These are phyloP conservation scores for Aegle marmelos DNA, from an alignment of 345 rosid genomes.

Conservation along the genomic window DNA sequence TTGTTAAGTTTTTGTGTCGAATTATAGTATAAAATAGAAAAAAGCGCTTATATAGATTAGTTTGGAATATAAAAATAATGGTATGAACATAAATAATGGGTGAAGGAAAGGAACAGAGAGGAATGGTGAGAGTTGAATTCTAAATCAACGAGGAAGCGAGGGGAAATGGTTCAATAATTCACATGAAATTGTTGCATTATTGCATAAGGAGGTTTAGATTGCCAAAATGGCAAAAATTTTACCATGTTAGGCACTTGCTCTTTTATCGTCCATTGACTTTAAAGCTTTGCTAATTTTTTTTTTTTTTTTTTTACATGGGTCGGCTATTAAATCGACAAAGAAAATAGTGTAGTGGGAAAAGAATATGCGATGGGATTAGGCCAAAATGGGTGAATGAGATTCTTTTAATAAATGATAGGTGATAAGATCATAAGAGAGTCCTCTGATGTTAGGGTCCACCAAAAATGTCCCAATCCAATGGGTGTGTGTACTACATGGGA, in stretches of 20 bases:
- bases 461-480: neutral
- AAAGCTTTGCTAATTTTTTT: neutral
- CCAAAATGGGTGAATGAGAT: neutral
- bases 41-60: neutral
- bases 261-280: conserved; percentile 15
- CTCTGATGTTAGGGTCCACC: conserved; percentile 17
- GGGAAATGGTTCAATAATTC: conserved; percentile 9
- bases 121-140: conserved; percentile 2
- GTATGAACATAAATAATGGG: neutral
- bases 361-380: neutral
- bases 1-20: too few relatives aligned
- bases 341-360: neutral
- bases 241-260: conserved; percentile 5
- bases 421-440: neutral
- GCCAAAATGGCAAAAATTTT: neutral
- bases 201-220: conserved; percentile 4
- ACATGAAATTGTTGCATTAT: conserved; percentile 5
- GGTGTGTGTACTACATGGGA: neutral
- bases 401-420: neutral
- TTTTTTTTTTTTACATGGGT: neutral
- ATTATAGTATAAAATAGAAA: too few relatives aligned
- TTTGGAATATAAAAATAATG: neutral
- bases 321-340: neutral
- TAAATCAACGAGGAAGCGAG: neutral
- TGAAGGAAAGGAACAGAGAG: neutral